Conservation (phyloP, 345 rosid genomes). For the Microcos paniculata region DNA sequence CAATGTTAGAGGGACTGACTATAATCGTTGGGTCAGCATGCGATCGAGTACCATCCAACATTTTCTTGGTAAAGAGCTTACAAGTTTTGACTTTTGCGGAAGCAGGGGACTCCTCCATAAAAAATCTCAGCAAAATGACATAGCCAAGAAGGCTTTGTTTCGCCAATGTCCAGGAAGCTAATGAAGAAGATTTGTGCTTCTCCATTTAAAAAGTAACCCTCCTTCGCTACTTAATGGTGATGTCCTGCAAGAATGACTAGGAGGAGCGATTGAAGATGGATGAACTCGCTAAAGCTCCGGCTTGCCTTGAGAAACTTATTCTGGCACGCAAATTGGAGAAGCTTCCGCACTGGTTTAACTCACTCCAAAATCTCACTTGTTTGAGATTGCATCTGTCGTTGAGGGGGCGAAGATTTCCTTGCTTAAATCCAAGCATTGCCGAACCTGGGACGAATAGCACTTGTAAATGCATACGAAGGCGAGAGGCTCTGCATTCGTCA, state of each 20-base stretch:
- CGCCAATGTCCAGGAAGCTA: conserved; percentile 22
- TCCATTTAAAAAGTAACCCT: conserved; percentile 24
- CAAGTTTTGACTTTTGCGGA: conserved; percentile 31
- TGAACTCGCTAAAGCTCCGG: conserved; percentile 14
- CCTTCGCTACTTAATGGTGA: conserved; percentile 28
- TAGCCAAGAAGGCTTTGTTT: conserved; percentile 30
- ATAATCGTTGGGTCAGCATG: conserved; percentile 27
- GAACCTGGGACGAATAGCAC: conserved; percentile 15
- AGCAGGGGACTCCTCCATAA: conserved; percentile 17
- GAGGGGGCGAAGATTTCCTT: conserved; percentile 18
- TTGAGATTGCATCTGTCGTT: conserved; percentile 33
- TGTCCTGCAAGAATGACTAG: conserved; percentile 6
- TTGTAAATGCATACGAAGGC: conserved; percentile 21
- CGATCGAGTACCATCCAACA: background rate
- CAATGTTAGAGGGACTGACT: conserved; percentile 15
- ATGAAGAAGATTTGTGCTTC: conserved; percentile 28
- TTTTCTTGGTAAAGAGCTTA: conserved; percentile 27
- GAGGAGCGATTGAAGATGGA: conserved; percentile 25
- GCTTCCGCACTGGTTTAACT: conserved; percentile 36
- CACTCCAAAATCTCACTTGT: conserved; percentile 26
- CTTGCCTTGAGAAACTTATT: conserved; percentile 28
- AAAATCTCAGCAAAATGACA: conserved; percentile 26
- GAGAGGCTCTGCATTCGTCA: conserved; percentile 11
- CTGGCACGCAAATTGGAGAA: conserved; percentile 33
- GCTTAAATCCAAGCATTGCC: conserved; percentile 24